phyloP scores from a whole-genome alignment of 805 yeast species.

The Helenozyma baotianmanensis region DNA sequence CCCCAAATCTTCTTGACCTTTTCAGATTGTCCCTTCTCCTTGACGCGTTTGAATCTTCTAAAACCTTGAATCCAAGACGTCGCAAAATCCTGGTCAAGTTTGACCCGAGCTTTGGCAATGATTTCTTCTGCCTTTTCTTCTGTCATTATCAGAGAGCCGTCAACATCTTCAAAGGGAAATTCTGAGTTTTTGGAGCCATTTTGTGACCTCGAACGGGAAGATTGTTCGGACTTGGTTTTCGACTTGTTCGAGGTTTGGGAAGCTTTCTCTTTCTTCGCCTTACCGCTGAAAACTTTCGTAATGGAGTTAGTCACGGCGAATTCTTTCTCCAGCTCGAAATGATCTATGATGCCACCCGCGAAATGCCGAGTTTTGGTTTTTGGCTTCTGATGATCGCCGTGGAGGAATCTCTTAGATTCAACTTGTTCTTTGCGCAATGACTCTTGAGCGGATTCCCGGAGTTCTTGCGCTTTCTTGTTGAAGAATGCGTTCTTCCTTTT shows the following conservation, averaged over 20 bases:
- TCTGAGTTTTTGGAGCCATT: background rate
- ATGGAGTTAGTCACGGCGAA: no score
- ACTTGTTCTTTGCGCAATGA: conserved; percentile 5
- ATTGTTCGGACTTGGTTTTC: background rate
- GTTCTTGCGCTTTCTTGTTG: conserved; percentile 23
- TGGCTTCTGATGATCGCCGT: conserved; percentile 1
- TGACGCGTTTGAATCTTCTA: conserved; percentile 20
- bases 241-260: background rate
- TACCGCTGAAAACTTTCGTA: no score
- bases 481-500: conserved; percentile 42
- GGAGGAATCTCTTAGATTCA: conserved; percentile 3
- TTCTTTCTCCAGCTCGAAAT: no score
- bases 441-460: conserved; percentile 10
- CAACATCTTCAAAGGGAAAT: background rate
- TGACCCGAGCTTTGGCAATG: conserved; percentile 23
- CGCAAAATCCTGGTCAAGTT: conserved; percentile 24
- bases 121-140: conserved; percentile 24
- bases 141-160: conserved; percentile 3
- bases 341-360: no score
- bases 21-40: conserved; percentile 22
- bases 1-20: conserved; percentile 31
- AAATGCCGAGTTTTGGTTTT: no score
- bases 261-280: no score
- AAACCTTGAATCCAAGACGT: conserved; percentile 33
- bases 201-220: no score